Conservation (phyloP, 192 early-diverging fungal species). For the Obelidium mucronatum region DNA sequence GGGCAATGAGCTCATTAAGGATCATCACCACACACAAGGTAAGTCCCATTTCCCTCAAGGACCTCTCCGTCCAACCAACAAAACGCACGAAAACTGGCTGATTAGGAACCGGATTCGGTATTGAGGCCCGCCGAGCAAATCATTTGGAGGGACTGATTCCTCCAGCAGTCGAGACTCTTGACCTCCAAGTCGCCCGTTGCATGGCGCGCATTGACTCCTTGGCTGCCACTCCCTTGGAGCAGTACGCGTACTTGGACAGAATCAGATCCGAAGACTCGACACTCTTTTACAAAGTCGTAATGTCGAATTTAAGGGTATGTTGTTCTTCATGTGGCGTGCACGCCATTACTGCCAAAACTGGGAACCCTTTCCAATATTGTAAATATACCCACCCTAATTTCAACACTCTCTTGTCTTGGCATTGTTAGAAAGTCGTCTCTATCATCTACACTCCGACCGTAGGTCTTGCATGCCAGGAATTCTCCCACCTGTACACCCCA, state of each 20-base stretch:
- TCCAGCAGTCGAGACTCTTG: conserved; percentile 74
- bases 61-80: background rate
- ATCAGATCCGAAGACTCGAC: conserved; percentile 79
- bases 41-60: background rate
- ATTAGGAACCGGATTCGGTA: conserved; percentile 70
- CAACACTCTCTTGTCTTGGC: too few relatives aligned
- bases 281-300: conserved; percentile 85
- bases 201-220: conserved; percentile 73
- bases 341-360: too few relatives aligned
- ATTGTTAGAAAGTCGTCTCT: conserved; percentile 25
- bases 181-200: conserved; percentile 78
- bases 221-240: conserved; percentile 70
- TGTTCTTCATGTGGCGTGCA: conserved; percentile 25
- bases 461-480: conserved; percentile 79
- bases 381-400: too few relatives aligned
- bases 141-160: conserved; percentile 77
- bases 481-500: conserved; percentile 82
- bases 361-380: too few relatives aligned
- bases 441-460: conserved; percentile 57
- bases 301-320: conserved; percentile 61
- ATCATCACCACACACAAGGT: background rate
- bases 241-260: conserved; percentile 86
- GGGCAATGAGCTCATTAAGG: background rate
- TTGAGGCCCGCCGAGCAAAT: conserved; percentile 59
- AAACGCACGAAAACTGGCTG: too few relatives aligned